Conservation (phyloP, 176 grass and related monocot genomes). For the Carex scoparia region DNA sequence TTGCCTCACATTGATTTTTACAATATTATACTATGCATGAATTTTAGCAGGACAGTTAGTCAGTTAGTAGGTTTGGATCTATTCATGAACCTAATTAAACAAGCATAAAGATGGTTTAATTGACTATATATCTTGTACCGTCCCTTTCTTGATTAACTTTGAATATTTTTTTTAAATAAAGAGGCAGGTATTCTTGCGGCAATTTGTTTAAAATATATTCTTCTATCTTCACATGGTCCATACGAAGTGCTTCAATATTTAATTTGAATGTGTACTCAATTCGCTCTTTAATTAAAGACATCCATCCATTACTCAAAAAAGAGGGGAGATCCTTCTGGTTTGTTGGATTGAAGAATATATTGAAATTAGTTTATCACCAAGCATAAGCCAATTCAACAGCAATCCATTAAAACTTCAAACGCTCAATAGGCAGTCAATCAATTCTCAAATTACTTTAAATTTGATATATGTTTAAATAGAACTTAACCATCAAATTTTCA, state of each 20-base stretch:
- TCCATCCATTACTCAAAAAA: not conserved
- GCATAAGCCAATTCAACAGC: not conserved
- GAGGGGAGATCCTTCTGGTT: not conserved
- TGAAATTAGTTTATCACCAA: not conserved
- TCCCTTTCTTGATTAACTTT: constrained; percentile 12
- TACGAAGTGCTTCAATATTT: constrained; percentile 3
- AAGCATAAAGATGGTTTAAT: constrained; percentile 17
- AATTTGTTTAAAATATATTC: not conserved
- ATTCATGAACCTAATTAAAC: not conserved
- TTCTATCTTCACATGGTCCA: constrained; percentile 1
- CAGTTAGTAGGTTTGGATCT: not conserved
- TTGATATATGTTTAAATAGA: not conserved
- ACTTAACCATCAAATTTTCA: not conserved
- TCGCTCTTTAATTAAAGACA: not conserved
- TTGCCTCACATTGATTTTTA: not conserved
- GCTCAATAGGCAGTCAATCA: not conserved
- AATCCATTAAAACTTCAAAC: not conserved
- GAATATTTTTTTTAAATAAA: not conserved
- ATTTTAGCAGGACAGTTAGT: not conserved
- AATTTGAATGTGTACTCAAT: not conserved
- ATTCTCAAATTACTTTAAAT: not conserved
- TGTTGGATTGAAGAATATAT: not conserved
- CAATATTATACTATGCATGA: not conserved
- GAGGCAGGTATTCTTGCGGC: not conserved
- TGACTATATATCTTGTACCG: not conserved